Base-by-base conservation (phyloP, 1,284 basidiomycete species). In the Vanrija humicola region DNA sequence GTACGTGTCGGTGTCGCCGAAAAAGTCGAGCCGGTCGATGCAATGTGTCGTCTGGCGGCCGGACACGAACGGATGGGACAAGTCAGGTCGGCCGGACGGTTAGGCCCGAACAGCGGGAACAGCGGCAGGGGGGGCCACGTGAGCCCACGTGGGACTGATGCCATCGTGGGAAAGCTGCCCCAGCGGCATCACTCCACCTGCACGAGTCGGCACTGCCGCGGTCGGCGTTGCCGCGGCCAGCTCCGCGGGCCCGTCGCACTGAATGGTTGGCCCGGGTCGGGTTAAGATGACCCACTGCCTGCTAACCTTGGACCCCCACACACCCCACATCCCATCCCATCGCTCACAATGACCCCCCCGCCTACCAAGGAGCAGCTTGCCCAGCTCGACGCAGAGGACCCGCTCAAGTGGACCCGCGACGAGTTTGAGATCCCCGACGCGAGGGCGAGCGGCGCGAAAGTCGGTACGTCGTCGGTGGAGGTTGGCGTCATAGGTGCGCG, bases 341-440 rank as follows among this genome's bases (percentile, higher is more conserved):
- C 26, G 34, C 26, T 18, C 45, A 50, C 8, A 5, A 61, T 57
- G 53, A 52, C 55, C n/a, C 18, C n/a, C 16, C 26, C 43, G 25
- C 56, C 59, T 12, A 55, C 55, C 50, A 57, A 61, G 53, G 50
- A 61, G 26, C 59, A 61, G 55, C 59, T 61, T 50, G 48, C 50
- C n/a, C 50, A 61, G 53, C 58, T 61, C 46, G 76, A 77, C 61
- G 44, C 52, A 12, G 63, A 73, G 46, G 76, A 77, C 62, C 62
- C 65, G 9, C 65, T 77, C 26, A 66, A 62, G 15, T 77, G 75
- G 76, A 74, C 76, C 6, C 60, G 74, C 46, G 68, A 47, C 18
- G 74, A 77, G 56, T 77, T 73, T 52, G 74, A 76, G 65, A 66
- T 77, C 16, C 76, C 76, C 25, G 55, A 55, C 23, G 64, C 65